Evolutionary conservation across 805 yeast species (phyloP).

Genomic region (Kazachstania viticola): DNA sequence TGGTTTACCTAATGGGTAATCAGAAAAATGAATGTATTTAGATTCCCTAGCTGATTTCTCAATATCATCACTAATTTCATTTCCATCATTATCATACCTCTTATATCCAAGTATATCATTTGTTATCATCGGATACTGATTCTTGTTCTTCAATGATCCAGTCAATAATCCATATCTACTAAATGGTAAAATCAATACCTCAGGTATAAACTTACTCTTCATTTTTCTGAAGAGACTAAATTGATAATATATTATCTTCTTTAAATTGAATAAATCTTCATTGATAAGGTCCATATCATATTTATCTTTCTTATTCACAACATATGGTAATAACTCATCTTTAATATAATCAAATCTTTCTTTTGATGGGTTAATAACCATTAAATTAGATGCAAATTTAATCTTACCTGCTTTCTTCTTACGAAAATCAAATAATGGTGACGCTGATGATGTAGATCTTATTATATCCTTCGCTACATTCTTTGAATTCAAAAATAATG

Average conservation of each 20-base stretch:
- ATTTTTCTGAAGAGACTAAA: conserved; percentile 20
- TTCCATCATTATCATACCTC: conserved; percentile 11
- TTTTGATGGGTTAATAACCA: conserved; percentile 46
- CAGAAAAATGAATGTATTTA: conserved; percentile 51
- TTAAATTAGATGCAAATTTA: conserved; percentile 34
- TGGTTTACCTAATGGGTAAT: conserved; percentile 56
- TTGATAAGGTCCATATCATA: conserved; percentile 25
- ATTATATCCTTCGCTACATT: conserved; percentile 23
- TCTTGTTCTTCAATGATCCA: conserved; percentile 17
- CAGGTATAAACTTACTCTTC: conserved; percentile 13
- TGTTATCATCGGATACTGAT: conserved; percentile 15
- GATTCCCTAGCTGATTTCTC: conserved; percentile 23
- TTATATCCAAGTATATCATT: conserved; percentile 23
- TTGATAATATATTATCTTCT: conserved; percentile 18
- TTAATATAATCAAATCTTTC: conserved; percentile 17
- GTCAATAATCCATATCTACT: conserved; percentile 22
- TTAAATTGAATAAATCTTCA: conserved; percentile 19
- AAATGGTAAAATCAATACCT: conserved; percentile 23
- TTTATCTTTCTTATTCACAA: conserved; percentile 8
- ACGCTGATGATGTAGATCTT: conserved; percentile 15
- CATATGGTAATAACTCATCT: conserved; percentile 13
- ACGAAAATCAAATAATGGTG: conserved; percentile 15
- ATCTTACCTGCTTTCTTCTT: conserved; percentile 18
- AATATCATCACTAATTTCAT: conserved; percentile 7
- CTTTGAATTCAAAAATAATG: conserved; percentile 14